These are phyloP conservation scores for Kazachstania sp. DNA, from an alignment of 1,139 yeast species.

Conservation along the genomic window DNA sequence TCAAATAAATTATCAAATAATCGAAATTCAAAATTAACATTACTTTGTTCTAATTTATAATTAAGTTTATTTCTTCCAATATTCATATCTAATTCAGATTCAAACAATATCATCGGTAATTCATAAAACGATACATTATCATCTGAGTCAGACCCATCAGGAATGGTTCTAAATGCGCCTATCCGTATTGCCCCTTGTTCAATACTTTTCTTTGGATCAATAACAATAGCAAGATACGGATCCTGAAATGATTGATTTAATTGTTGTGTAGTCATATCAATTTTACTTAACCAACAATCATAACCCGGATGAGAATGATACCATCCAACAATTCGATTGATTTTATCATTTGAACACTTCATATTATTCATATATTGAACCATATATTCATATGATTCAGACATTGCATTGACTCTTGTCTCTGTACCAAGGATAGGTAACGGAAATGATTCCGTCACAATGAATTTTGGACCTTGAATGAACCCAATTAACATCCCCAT, in stretches of 20 bases:
- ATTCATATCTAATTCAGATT: slow-evolving; percentile 41
- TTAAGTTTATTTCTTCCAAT: slow-evolving; percentile 9
- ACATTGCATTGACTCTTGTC: slow-evolving; percentile 88
- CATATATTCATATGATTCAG: slow-evolving; percentile 93
- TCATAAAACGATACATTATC: slow-evolving; percentile 52
- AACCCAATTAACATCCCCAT: slow-evolving; percentile 94
- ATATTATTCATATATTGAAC: slow-evolving; percentile 65
- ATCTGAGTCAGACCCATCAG: slow-evolving; percentile 22
- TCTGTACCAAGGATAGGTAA: slow-evolving; percentile 95
- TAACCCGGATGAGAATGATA: slow-evolving; percentile 97
- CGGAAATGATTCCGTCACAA: slow-evolving; percentile 76
- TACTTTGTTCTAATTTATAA: slow-evolving; percentile 7
- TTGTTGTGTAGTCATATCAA: slow-evolving; percentile 80
- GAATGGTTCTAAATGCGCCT: slow-evolving; percentile 79
- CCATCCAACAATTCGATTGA: slow-evolving; percentile 77
- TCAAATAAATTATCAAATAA: slow-evolving; percentile 17
- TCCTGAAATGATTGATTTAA: slow-evolving; percentile 84
- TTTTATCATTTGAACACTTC: slow-evolving; percentile 41
- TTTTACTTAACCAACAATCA: slow-evolving; percentile 89
- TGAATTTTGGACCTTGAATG: slow-evolving; percentile 47
- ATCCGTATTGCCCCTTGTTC: slow-evolving; percentile 66
- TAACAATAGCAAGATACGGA: slow-evolving; percentile 81
- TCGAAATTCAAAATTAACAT: slow-evolving; percentile 7
- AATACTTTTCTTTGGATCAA: slow-evolving; percentile 70
- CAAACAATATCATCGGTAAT: slow-evolving; percentile 56